Evolutionary conservation across 1,284 basidiomycete species (phyloP).

Genomic region (Ganoderma sinense): DNA sequence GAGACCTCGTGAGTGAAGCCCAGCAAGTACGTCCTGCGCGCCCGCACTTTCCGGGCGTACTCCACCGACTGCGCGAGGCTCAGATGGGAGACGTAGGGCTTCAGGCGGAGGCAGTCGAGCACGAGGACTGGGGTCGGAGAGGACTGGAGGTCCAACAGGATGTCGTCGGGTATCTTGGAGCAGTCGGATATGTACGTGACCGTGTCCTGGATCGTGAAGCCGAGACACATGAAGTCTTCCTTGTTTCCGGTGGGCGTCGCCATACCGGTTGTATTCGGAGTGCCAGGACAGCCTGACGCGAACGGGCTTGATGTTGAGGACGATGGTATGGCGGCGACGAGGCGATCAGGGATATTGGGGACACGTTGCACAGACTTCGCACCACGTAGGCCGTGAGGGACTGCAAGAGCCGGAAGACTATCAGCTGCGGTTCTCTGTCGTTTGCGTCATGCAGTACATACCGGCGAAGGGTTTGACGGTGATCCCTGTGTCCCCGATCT

Average conservation of each 20-base stretch:
- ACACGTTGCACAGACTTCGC: background rate
- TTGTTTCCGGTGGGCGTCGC: constrained; percentile 27
- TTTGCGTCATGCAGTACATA: constrained; percentile 37
- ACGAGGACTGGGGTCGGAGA: constrained; percentile 57
- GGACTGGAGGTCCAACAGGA: constrained; percentile 60
- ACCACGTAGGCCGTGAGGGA: constrained; percentile 14
- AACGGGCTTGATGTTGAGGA: constrained; percentile 47
- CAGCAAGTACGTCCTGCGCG: constrained; percentile 68
- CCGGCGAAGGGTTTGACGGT: constrained; percentile 72
- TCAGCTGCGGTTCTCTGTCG: constrained; percentile 12
- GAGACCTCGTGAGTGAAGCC: constrained; percentile 76
- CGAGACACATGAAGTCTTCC: constrained; percentile 64
- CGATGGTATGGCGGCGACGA: constrained; percentile 28
- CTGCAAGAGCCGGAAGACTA: background rate
- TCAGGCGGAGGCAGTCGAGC: constrained; percentile 74
- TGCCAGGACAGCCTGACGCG: constrained; percentile 47
- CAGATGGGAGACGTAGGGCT: constrained; percentile 74
- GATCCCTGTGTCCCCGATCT: constrained; percentile 70
- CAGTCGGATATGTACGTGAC: constrained; percentile 81
- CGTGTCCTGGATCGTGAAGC: constrained; percentile 73
- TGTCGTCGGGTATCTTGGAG: constrained; percentile 73
- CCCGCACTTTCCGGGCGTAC: constrained; percentile 60
- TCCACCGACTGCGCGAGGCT: constrained; percentile 67
- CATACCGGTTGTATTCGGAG: constrained; percentile 27
- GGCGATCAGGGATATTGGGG: constrained; percentile 47